These are phyloP conservation scores for Capronia coronata DNA, from an alignment of 2,329 filamentous ascomycete species.

Conservation along the genomic window DNA sequence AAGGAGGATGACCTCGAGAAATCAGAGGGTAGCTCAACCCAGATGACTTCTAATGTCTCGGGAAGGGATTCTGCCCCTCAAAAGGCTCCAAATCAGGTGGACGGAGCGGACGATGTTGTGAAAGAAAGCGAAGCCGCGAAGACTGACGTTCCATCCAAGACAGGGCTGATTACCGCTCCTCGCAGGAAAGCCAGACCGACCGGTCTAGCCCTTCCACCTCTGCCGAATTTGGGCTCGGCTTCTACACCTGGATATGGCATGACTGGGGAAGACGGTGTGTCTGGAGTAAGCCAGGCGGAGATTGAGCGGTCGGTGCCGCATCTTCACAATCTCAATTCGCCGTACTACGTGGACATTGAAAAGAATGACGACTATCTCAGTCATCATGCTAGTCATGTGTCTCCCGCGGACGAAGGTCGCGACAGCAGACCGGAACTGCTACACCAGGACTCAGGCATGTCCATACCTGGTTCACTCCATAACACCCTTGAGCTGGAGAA, in stretches of 20 bases:
- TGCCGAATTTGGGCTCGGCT: constrained; percentile 2
- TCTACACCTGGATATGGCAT: constrained; percentile 2
- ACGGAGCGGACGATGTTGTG: constrained; percentile 1
- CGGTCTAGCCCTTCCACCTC: constrained; percentile 13
- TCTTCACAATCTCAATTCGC: constrained; percentile 37
- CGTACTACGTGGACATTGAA: constrained; percentile 31
- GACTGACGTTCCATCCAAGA: neutral
- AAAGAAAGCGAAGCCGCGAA: neutral
- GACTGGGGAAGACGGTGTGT: neutral
- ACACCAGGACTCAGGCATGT: neutral
- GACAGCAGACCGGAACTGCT: too few species aligned
- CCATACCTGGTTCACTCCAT: constrained; percentile 2
- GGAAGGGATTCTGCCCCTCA: neutral
- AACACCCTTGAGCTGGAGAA: constrained; percentile 6
- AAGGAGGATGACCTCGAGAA: constrained; percentile 1
- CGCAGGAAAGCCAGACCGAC: constrained; percentile 18
- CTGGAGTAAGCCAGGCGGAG: neutral
- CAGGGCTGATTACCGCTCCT: neutral
- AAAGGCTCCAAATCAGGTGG: neutral
- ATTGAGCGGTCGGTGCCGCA: constrained; percentile 9
- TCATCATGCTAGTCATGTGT: constrained; percentile 13
- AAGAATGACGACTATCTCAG: constrained; percentile 30
- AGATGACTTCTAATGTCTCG: neutral
- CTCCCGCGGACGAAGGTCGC: neutral
- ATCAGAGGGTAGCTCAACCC: neutral